Percentiles rank a stretch among this genome's conserved stretches.
phyloP scores from a whole-genome alignment of 2,329 filamentous ascomycete genomes.

The Fusarium nelsonii region DNA sequence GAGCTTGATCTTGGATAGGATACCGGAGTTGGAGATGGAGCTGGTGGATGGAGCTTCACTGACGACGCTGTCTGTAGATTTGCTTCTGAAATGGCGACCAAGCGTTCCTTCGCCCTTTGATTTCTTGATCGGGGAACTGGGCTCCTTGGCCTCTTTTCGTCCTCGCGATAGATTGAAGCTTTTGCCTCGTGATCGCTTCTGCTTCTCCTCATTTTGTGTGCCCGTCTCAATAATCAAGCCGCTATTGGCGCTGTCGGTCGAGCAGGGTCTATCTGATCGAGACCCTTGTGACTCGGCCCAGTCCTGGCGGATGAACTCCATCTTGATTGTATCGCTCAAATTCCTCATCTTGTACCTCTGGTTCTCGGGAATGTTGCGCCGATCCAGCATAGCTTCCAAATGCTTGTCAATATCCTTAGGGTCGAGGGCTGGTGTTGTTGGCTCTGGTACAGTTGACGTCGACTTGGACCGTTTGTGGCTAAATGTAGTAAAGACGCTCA shows the following conservation, averaged over 20 bases:
- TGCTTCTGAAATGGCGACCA: conserved; percentile 75
- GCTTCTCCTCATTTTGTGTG: conserved; percentile 61
- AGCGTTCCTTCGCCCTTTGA: conserved; percentile 73
- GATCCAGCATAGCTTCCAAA: conserved; percentile 77
- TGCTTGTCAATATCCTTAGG: conserved; percentile 68
- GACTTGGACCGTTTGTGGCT: conserved; percentile 56
- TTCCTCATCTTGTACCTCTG: conserved; percentile 96
- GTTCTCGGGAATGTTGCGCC: conserved; percentile 92
- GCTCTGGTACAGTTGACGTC: conserved; percentile 41
- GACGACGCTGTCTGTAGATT: conserved; percentile 77
- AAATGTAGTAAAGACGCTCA: conserved; percentile 55
- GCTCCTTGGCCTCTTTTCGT: conserved; percentile 71
- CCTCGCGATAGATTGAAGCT: conserved; percentile 82
- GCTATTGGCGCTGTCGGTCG: conserved; percentile 59
- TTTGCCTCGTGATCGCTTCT: conserved; percentile 60
- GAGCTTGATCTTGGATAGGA: conserved; percentile 78
- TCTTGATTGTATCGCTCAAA: conserved; percentile 89
- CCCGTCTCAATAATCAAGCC: conserved; percentile 54
- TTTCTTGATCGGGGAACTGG: conserved; percentile 79
- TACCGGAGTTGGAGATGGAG: conserved; percentile 66
- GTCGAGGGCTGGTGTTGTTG: conserved; percentile 65
- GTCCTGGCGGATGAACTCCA: conserved; percentile 93
- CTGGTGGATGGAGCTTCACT: conserved; percentile 69
- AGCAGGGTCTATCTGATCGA: conserved; percentile 59
- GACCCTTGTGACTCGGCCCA: conserved; percentile 75